Evolutionary conservation across 2,329 filamentous ascomycete species (phyloP).

Genomic region (Fusarium sublunatum): DNA sequence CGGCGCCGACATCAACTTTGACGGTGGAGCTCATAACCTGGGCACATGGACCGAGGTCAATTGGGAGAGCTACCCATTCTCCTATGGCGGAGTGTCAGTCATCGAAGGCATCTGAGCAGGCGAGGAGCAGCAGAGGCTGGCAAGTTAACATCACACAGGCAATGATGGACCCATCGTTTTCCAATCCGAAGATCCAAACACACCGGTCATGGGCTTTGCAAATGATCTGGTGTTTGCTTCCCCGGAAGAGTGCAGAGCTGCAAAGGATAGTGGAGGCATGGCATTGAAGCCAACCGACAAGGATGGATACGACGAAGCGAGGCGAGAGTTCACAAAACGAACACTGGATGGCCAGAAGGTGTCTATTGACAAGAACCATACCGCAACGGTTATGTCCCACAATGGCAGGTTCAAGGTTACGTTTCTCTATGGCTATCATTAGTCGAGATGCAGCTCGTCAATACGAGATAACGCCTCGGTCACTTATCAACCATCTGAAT

Average conservation of each 20-base stretch:
- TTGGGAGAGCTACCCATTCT: slow-evolving; percentile 30
- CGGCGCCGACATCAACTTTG: slow-evolving; percentile 23
- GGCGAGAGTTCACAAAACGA: slow-evolving; percentile 20
- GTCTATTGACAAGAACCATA: slow-evolving; percentile 27
- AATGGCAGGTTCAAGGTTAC: slow-evolving; percentile 27
- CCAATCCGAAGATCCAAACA: slow-evolving; percentile 20
- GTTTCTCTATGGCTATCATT: slow-evolving; percentile 31
- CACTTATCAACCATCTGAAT: not conserved
- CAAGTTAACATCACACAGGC: slow-evolving; percentile 14
- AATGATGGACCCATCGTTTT: slow-evolving; percentile 34
- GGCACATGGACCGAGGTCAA: slow-evolving; percentile 38
- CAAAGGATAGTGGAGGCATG: slow-evolving; percentile 23
- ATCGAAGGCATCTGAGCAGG: slow-evolving; percentile 27
- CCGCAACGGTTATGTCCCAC: slow-evolving; percentile 34
- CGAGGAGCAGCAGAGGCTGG: rapidly evolving
- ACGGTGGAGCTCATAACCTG: slow-evolving; percentile 30
- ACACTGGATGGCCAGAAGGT: slow-evolving; percentile 14
- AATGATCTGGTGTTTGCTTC: slow-evolving; percentile 24
- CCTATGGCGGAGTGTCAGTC: slow-evolving; percentile 34
- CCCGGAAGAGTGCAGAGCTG: slow-evolving; percentile 15
- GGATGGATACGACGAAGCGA: slow-evolving; percentile 27
- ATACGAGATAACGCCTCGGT: not conserved
- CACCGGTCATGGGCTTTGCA: slow-evolving; percentile 24
- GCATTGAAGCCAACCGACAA: slow-evolving; percentile 38
- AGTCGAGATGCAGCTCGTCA: not conserved